Evolutionary conservation across 805 yeast species (phyloP), one percentile per base, ranked within the genome.

Genomic region (Tetrapisispora fleetii): DNA sequence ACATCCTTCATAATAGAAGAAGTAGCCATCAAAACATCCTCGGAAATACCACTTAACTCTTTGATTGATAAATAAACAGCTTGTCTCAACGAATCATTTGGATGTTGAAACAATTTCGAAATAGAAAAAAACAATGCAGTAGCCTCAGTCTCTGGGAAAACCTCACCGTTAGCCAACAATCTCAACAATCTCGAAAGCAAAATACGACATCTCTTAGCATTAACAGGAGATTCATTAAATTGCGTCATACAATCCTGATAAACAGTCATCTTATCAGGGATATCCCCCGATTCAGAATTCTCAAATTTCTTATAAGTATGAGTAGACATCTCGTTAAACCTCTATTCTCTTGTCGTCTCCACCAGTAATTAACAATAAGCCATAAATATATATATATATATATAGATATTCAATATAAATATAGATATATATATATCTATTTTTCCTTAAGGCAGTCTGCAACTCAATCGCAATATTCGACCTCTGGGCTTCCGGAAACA

Each of bases 1-100:
- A 93, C 87, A 70, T 93, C 99, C 70, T 90, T 90, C 97, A 93
- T 93, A 63, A 93, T 90, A 27, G 96, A 89, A 2, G 96, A 87
- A 27, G 99, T 93, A 27, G 91, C 97, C 98, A 93, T 93, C 67
- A 93, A 77, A 49, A 89, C 88, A 67, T 93, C 97, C 57, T 87
- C 86, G 19, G 96, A 87, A 53, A 84, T 78, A 18, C 82, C 69
- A 45, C 91, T 79, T 53, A 93, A 77, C 67, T 91, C 97, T 71
- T 93, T 93, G 67, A 91, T 89, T 16, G 96, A 91, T 65, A 93
- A 74, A 63, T 91, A 93, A 17, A 91, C 95, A 72, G 86, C 78
- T 70, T 93, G 99, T 68, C 99, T 83, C 63, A 93, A 77, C 0
- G 88, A 74, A 37, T 78, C 77, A 17, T 85, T 80, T 65, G 81